Conservation (phyloP, 208 protist species). For the Leishmania gerbilli region DNA sequence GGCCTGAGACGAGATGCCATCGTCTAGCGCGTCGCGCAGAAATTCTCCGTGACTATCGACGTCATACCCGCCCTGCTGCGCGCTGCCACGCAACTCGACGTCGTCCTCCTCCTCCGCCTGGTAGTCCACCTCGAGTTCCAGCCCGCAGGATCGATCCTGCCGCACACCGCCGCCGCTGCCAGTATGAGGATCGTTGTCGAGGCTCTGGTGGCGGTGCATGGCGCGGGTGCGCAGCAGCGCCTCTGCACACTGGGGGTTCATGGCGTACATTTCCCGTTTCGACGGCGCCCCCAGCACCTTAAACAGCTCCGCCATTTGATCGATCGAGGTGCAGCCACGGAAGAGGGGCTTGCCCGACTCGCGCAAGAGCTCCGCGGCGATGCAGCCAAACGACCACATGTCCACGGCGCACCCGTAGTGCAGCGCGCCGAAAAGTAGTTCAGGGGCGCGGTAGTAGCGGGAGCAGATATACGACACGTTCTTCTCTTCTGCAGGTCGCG, state of each 20-base stretch:
- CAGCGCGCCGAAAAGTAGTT: conserved; percentile 90
- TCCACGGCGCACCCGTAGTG: conserved; percentile 91
- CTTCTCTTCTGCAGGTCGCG: conserved; percentile 50
- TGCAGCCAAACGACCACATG: conserved; percentile 94
- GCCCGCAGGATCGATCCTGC: neutral
- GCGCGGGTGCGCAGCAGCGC: conserved; percentile 45
- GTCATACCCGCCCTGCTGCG: neutral
- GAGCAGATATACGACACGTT: conserved; percentile 94
- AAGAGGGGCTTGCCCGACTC: conserved; percentile 81
- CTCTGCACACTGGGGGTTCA: conserved; percentile 96
- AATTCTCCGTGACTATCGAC: conserved; percentile 1
- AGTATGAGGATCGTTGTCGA: neutral
- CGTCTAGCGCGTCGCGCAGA: conserved; percentile 21
- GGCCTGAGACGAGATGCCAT: conserved; percentile 2
- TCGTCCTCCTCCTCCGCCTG: neutral
- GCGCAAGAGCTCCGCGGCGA: conserved; percentile 95
- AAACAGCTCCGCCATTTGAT: conserved; percentile 98
- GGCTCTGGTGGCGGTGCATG: conserved; percentile 20
- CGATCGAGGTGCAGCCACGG: conserved; percentile 93
- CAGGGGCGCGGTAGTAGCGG: conserved; percentile 95
- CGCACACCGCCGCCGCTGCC: neutral
- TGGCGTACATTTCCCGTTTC: conserved; percentile 93
- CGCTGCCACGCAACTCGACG: neutral
- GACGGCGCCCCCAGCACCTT: conserved; percentile 94
- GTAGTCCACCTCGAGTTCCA: neutral